A percentile compares a stretch with the other conserved stretches of the same genome.
phyloP scores from a whole-genome alignment of 345 rosid species.

The Lagerstroemia speciosa region DNA sequence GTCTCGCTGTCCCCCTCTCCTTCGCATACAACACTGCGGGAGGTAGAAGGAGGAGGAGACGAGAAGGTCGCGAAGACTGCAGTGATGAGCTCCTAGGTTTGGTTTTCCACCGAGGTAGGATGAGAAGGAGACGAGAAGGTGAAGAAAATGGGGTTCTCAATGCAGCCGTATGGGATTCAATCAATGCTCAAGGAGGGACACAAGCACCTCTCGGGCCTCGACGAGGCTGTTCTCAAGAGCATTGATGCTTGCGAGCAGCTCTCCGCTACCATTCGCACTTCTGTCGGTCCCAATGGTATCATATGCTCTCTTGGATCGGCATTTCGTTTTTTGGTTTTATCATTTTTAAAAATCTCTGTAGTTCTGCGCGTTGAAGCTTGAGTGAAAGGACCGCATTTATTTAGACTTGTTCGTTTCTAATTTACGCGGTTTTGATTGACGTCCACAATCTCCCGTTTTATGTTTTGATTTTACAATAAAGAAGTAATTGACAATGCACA shows the following conservation, averaged over 20 bases:
- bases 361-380: too few species aligned
- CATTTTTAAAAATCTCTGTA: conserved; percentile 16
- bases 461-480: background rate
- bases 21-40: too few species aligned
- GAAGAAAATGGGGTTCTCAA: conserved; percentile 51
- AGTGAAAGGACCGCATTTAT: conserved; percentile 36
- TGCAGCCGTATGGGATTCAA: conserved; percentile 89
- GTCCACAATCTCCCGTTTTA: background rate
- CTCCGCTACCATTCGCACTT: conserved; percentile 88
- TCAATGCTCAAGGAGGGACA: conserved; percentile 95
- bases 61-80: background rate
- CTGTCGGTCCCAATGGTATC: conserved; percentile 91
- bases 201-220: conserved; percentile 89
- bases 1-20: background rate
- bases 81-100: background rate
- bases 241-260: conserved; percentile 98
- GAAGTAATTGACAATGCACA: background rate
- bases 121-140: background rate
- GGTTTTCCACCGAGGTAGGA: too few species aligned
- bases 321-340: conserved; percentile 7
- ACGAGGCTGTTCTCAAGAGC: conserved; percentile 89
- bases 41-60: too few species aligned
- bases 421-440: background rate
- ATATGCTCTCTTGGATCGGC: background rate
- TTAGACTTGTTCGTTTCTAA: background rate